These are phyloP conservation scores for Pisolithus thermaeus DNA, from an alignment of 1,284 basidiomycete genomes.

Conservation along the genomic window DNA sequence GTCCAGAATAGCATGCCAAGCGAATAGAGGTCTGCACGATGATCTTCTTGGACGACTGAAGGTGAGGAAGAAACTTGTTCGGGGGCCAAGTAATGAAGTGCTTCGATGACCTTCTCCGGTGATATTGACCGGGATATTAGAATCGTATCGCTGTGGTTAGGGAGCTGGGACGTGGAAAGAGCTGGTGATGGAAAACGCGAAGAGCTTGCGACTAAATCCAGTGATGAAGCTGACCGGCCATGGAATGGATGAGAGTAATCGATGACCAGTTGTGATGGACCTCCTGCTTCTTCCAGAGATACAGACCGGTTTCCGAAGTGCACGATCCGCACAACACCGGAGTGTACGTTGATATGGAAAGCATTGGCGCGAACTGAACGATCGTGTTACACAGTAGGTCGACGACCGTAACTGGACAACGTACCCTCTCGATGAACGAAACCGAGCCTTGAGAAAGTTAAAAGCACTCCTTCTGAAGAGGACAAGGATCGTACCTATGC, in stretches of 20 bases:
- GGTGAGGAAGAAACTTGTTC: slow-evolving; percentile 66
- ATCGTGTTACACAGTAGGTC: not conserved
- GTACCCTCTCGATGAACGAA: slow-evolving; percentile 62
- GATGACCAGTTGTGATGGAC: slow-evolving; percentile 60
- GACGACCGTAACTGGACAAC: not conserved
- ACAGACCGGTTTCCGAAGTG: slow-evolving; percentile 74
- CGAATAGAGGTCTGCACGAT: slow-evolving; percentile 65
- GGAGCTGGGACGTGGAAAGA: not conserved
- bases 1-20: slow-evolving; percentile 69
- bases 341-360: slow-evolving; percentile 64
- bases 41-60: slow-evolving; percentile 62
- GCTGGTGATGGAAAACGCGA: not conserved
- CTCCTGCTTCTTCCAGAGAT: slow-evolving; percentile 63
- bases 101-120: slow-evolving; percentile 52
- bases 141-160: not conserved
- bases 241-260: slow-evolving; percentile 32
- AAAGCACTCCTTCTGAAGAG: not conserved
- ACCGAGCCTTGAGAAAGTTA: slow-evolving; percentile 34
- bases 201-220: not conserved
- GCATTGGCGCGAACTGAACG: slow-evolving; percentile 64
- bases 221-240: not conserved
- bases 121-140: not conserved
- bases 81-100: slow-evolving; percentile 65
- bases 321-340: slow-evolving; percentile 59
- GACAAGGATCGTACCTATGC: slow-evolving; percentile 44